Base-by-base conservation (phyloP, 2,329 filamentous ascomycete species). In the Rutstroemia sp. region DNA sequence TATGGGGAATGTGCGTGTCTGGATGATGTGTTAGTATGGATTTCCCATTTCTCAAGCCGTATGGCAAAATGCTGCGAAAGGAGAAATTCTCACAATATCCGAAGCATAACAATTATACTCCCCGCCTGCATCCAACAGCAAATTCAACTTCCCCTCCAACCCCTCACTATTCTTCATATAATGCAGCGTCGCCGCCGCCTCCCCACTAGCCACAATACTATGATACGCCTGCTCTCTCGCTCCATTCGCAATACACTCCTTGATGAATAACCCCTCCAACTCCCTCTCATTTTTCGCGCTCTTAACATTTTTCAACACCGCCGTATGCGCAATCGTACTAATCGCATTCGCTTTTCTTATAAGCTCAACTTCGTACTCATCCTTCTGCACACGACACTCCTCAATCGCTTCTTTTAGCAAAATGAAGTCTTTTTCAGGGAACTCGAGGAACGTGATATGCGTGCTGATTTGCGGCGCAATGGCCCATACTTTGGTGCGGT, bases 1-100 rank as follows among this genome's bases (percentile, higher is more conserved):
- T 63, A 96, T 83, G 2, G 92, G 92, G 68, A 96, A 95, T 0
- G 89, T 92, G 51, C 92, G 82, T 1, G 92, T 96, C 75, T 92
- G 5, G 25, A 34, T 14, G n/a, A 48, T 17, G 19, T 23, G 17
- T 58, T 47, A 58, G 51, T 14, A 45, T 51, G 9, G 38, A 38
- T 38, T 0, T 27, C 23, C 10, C 10, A n/a, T 27, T 1, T 8
- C 9, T 16, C 9, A 23, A 25, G 27, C 38, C 27, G 12, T 38
- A 17, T 7, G 10, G 38, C 12, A n/a, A 17, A 30, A 16, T 10
- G n/a, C 16, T 48, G 12, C 6, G 8, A 12, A 19, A 19, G n/a
- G 21, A 16, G 10, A 1, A 17, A 58, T 36, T 69, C 76, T 71
- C 64, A 81, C 79, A 66, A 86, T 84, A 65, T 85, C 82, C 34